Conservation (phyloP, 2,329 filamentous ascomycete species). For the Trichoderma guizhouense region DNA sequence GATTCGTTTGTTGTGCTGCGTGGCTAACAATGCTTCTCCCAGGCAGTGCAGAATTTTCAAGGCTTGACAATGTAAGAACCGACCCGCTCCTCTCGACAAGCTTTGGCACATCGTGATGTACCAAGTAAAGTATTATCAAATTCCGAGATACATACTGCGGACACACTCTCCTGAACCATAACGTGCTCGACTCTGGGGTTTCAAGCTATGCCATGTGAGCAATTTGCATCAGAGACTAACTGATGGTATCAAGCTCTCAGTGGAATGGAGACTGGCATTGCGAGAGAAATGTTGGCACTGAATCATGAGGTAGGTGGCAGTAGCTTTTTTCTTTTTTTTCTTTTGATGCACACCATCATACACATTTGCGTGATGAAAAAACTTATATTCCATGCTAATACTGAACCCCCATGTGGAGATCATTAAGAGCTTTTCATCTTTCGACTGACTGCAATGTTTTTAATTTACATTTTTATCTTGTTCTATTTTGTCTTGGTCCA, state of each 20-base stretch:
- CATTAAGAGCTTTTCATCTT: conserved; percentile 78
- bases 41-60: neutral
- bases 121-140: conserved; percentile 42
- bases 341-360: conserved; percentile 11
- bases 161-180: conserved; percentile 32
- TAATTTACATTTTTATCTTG: conserved; percentile 23
- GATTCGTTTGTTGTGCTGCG: neutral
- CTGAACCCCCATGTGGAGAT: conserved; percentile 66
- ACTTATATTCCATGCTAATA: conserved; percentile 74
- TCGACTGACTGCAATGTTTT: conserved; percentile 60
- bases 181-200: neutral
- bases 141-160: conserved; percentile 42
- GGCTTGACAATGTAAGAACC: conserved; percentile 11
- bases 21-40: conserved; percentile 23
- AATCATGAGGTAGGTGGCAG: conserved; percentile 27
- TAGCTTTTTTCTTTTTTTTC: conserved; percentile 23
- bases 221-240: conserved; percentile 3
- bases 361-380: conserved; percentile 58
- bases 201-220: neutral
- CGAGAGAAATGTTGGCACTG: neutral
- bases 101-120: conserved; percentile 35
- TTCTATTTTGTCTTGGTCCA: conserved; percentile 1
- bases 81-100: neutral
- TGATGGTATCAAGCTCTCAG: neutral
- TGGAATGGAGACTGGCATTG: neutral